phyloP scores from a whole-genome alignment of 2,329 filamentous ascomycete species.

The Hypoxylon sp. region DNA sequence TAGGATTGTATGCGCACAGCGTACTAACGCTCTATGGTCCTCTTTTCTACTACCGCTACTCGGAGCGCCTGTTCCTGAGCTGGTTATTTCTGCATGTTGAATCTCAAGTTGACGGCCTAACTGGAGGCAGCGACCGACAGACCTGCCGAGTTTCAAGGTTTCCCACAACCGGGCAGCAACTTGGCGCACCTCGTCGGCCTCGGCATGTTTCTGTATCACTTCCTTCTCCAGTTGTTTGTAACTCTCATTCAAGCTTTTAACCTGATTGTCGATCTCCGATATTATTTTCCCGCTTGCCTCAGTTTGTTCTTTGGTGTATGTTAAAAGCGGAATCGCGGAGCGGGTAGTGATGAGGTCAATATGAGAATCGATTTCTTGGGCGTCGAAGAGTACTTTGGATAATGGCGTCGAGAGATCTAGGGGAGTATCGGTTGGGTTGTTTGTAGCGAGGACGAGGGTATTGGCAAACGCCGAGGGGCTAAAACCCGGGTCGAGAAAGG shows the following conservation, averaged over 20 bases:
- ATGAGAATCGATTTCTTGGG: slow-evolving; percentile 96
- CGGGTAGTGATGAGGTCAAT: slow-evolving; percentile 91
- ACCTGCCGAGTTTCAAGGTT: slow-evolving; percentile 81
- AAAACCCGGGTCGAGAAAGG: slow-evolving; percentile 88
- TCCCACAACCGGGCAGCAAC: slow-evolving; percentile 85
- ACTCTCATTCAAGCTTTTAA: slow-evolving; percentile 84
- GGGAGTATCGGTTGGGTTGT: slow-evolving; percentile 90
- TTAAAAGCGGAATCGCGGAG: slow-evolving; percentile 83
- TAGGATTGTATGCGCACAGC: slow-evolving; percentile 84
- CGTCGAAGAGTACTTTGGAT: slow-evolving; percentile 93
- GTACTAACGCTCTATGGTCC: slow-evolving; percentile 84
- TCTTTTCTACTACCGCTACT: slow-evolving; percentile 65
- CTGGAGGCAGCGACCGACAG: slow-evolving; percentile 83
- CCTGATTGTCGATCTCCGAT: slow-evolving; percentile 82
- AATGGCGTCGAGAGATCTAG: slow-evolving; percentile 95
- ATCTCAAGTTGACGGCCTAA: slow-evolving; percentile 88
- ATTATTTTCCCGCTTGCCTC: slow-evolving; percentile 80
- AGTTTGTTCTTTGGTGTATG: slow-evolving; percentile 82
- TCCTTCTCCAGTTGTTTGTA: slow-evolving; percentile 90
- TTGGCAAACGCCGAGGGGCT: slow-evolving; percentile 88
- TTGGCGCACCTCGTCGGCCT: slow-evolving; percentile 84
- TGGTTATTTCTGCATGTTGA: slow-evolving; percentile 80
- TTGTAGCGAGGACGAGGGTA: slow-evolving; percentile 87
- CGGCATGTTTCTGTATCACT: slow-evolving; percentile 86
- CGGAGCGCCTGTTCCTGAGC: slow-evolving; percentile 51